Evolutionary conservation across 352 stramenopile species (phyloP), one percentile per base, ranked within the genome.

Genomic region (Halophytophthora batemanensis): DNA sequence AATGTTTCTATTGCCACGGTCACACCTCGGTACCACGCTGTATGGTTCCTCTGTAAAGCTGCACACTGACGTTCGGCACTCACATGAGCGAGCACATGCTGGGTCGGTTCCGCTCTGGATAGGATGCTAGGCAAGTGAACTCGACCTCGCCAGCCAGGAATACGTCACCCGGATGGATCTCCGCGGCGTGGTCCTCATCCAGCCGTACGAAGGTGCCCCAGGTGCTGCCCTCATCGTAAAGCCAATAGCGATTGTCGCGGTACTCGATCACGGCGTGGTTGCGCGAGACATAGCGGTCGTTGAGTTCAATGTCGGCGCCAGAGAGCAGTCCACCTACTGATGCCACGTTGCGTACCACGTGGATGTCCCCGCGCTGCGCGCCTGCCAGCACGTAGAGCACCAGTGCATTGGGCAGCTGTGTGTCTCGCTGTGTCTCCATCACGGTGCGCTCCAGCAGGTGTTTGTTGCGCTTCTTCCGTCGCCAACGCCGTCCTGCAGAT

Each of bases 331-430:
- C 64, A 6, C 81, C 81, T 21, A 92, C 63, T 1, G 72, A 70
- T 11, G 76, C 74, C 13, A 84, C 63, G 49, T 90, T 87, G 2
- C 71, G 66, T 5, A 92, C 79, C 6, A 92, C 71, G 34, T 90
- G 77, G 19, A 92, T 85, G 46, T 92, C 81, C 14, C 81, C 81
- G 14, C 81, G 77, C 31, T 92, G 86, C 6, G 74, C 70, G 0
- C 81, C 78, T 0, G 78, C 82, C n/a, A 92, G 71, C n/a, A 88
- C 70, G 58, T 92, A 92, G 37, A 90, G 41, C 8, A 92, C 81
- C 21, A 88, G 52, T 11, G 81, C 78, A 31, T 78, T 83, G 6
- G 64, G 35, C 21, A 88, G 50, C 8, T 82, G 59, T 1, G 45
- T 21, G 33, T 85, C 83, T 11, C 76, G 68, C 48, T 86, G 64